Conservation (phyloP, 73 alveolate genomes). For the Chromera velia region DNA sequence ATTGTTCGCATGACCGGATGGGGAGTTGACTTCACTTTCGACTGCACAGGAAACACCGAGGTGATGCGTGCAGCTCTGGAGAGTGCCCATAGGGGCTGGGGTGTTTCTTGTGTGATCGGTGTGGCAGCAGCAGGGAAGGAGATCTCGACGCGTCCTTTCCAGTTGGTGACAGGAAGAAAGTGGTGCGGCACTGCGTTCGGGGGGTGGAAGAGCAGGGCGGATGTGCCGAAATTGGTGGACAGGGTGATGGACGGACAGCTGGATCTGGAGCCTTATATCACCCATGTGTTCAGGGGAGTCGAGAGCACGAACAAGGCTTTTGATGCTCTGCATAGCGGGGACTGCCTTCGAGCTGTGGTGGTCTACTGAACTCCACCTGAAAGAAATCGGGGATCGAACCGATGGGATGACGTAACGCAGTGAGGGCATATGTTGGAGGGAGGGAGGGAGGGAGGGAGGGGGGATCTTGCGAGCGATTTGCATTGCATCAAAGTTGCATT, state of each 20-base stretch:
- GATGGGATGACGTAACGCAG: too few relatives aligned
- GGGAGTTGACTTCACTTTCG: constrained; percentile 82
- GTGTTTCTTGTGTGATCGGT: constrained; percentile 75
- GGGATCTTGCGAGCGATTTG: too few relatives aligned
- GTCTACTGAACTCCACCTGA: too few relatives aligned
- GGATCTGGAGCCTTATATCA: constrained; percentile 63
- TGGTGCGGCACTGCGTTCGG: constrained; percentile 88
- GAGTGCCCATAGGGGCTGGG: constrained; percentile 73
- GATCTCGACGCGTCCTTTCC: constrained; percentile 67
- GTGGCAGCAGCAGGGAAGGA: constrained; percentile 81
- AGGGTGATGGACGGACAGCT: constrained; percentile 55
- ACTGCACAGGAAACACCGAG: constrained; percentile 68
- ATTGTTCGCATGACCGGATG: constrained; percentile 64
- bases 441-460: too few relatives aligned
- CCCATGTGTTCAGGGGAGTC: constrained; percentile 58
- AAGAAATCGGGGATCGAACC: too few relatives aligned
- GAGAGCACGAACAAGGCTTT: constrained; percentile 60
- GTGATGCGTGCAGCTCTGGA: constrained; percentile 77
- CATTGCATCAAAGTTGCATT: too few relatives aligned
- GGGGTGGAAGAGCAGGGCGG: constrained; percentile 72
- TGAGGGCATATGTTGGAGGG: too few relatives aligned
- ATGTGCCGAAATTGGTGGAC: constrained; percentile 64
- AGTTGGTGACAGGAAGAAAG: constrained; percentile 67
- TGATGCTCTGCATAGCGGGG: constrained; percentile 56
- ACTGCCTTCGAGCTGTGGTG: constrained; percentile 63